Conservation (phyloP, 2,329 filamentous ascomycete genomes). For the Beauveria australis region DNA sequence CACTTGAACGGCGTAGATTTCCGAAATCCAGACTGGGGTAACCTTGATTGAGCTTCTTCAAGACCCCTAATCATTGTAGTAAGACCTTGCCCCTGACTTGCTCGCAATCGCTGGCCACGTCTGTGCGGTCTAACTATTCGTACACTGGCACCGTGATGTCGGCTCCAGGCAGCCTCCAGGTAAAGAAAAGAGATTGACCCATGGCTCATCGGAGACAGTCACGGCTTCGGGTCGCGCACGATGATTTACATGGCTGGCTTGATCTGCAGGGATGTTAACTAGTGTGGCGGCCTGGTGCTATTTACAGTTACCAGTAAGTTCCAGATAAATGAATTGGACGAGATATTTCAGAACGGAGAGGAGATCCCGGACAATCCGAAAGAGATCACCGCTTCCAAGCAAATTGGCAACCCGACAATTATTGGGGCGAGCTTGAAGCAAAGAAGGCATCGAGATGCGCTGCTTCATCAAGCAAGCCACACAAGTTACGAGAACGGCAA, state of each 20-base stretch:
- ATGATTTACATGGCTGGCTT: not conserved
- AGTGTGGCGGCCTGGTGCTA: not conserved
- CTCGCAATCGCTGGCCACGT: not conserved
- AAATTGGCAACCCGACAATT: not conserved
- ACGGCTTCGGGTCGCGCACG: not conserved
- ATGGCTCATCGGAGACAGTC: not conserved
- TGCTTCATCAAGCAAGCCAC: constrained; percentile 3
- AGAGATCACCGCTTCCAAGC: too few species aligned
- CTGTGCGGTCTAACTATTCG: not conserved
- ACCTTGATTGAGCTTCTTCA: not conserved
- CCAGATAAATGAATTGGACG: not conserved
- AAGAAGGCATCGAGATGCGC: not conserved
- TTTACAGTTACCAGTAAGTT: not conserved
- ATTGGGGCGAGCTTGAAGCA: not conserved
- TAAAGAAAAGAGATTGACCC: not conserved
- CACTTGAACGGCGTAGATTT: not conserved
- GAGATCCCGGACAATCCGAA: too few species aligned
- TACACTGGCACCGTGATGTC: not conserved
- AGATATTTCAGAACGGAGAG: not conserved
- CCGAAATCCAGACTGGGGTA: not conserved
- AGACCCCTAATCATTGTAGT: not conserved
- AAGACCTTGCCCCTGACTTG: not conserved
- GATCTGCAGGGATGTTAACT: not conserved
- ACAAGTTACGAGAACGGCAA: not conserved
- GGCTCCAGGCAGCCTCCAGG: not conserved